Conservation (phyloP, 2,329 filamentous ascomycete genomes). For the Hypoxylon sp. region DNA sequence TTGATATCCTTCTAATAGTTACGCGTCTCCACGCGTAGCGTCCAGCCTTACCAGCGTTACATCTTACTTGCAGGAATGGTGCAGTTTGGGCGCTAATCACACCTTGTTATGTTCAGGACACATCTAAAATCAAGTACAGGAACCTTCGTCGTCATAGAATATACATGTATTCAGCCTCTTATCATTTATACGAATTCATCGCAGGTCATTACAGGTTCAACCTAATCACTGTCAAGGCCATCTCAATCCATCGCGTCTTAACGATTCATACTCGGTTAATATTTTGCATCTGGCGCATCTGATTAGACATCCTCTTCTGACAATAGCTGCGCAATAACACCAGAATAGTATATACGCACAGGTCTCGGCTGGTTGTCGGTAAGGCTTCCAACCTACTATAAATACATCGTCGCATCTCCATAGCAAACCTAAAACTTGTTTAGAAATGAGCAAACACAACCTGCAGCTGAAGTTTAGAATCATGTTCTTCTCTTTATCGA, state of each 20-base stretch:
- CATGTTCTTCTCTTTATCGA: background rate
- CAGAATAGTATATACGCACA: background rate
- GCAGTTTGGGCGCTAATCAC: background rate
- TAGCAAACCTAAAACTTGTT: background rate
- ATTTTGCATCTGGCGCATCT: background rate
- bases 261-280: background rate
- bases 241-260: background rate
- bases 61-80: constrained; percentile 17
- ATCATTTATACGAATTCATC: background rate
- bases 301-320: background rate
- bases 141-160: constrained; percentile 1
- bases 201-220: constrained; percentile 1
- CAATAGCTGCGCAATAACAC: too few relatives aligned
- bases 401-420: background rate
- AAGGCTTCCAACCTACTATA: background rate
- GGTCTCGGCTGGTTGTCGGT: background rate
- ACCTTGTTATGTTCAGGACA: background rate
- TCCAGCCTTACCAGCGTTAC: constrained; percentile 29
- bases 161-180: background rate
- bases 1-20: background rate
- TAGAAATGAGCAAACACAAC: background rate
- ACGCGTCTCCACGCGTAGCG: constrained; percentile 7
- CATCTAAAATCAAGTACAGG: background rate
- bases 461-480: background rate
- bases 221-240: background rate